Percentiles rank a stretch among this genome's conserved stretches.
Evolutionary conservation across 768 basidiomycete genomes (phyloP).

Genomic region (Pleurotus djamor): DNA sequence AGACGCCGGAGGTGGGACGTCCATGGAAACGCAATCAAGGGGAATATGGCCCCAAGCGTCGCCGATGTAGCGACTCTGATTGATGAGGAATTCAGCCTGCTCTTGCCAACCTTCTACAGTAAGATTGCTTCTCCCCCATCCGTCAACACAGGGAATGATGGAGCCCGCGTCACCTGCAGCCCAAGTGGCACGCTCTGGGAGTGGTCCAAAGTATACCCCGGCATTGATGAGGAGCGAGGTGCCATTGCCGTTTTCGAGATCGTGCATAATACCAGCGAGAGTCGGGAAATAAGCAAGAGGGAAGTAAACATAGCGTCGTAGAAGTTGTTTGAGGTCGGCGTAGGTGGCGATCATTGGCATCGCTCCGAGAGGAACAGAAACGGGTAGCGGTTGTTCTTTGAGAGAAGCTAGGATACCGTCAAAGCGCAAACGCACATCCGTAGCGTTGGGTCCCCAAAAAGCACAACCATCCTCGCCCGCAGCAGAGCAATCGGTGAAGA

Average conservation of each 20-base stretch:
- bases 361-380: background rate
- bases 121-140: background rate
- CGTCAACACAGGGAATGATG: background rate
- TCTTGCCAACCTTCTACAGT: background rate
- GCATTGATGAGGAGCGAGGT: background rate
- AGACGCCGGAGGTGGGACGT: background rate
- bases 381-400: constrained; percentile 15
- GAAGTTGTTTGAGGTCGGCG: constrained; percentile 12
- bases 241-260: constrained; percentile 21
- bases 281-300: constrained; percentile 14
- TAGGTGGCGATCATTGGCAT: constrained; percentile 19
- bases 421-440: constrained; percentile 12
- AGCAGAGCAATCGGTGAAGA: constrained; percentile 16
- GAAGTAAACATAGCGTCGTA: constrained; percentile 17
- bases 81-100: background rate
- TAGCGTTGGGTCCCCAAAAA: constrained; percentile 16
- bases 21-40: background rate
- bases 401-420: constrained; percentile 11
- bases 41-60: background rate
- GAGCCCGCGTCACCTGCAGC: background rate
- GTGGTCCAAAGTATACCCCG: background rate
- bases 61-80: background rate
- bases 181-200: background rate
- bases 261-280: constrained; percentile 16
- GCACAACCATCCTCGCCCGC: constrained; percentile 19